Evolutionary conservation across 495 filamentous ascomycete species (phyloP).

Genomic region (Usnea hakonensis): DNA sequence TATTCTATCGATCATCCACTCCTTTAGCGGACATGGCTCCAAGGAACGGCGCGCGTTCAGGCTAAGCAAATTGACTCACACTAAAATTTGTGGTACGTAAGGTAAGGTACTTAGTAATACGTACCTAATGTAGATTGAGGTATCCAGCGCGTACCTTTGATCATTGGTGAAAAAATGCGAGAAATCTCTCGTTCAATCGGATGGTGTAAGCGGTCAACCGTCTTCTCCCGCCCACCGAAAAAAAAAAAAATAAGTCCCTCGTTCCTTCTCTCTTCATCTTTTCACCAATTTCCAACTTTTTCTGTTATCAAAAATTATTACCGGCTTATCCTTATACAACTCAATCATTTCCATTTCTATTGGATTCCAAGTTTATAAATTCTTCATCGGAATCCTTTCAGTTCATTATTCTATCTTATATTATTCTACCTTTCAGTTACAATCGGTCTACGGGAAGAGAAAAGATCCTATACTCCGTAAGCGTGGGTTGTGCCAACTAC

Average conservation of each 20-base stretch:
- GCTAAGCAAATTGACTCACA: background rate
- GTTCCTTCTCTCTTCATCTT: background rate
- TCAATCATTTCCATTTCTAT: too few species aligned
- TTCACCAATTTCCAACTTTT: background rate
- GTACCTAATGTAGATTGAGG: background rate
- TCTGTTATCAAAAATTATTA: background rate
- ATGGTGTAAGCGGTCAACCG: conserved; percentile 7
- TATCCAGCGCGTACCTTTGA: background rate
- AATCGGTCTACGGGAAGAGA: background rate
- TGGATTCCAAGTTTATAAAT: too few species aligned
- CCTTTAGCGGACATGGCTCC: background rate
- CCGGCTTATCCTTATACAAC: too few species aligned
- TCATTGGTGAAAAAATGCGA: background rate
- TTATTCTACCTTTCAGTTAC: background rate
- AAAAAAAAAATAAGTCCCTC: too few species aligned
- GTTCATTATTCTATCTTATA: background rate
- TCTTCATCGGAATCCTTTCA: too few species aligned
- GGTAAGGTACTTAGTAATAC: too few species aligned
- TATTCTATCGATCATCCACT: too few species aligned
- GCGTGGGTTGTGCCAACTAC: conserved; percentile 1
- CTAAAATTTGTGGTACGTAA: too few species aligned
- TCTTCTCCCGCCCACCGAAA: conserved; percentile 1
- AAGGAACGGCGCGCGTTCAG: background rate
- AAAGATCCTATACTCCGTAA: background rate
- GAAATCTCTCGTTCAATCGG: background rate